These are phyloP conservation scores for Crithidia expoeki DNA, from an alignment of 208 protist species.

Conservation along the genomic window DNA sequence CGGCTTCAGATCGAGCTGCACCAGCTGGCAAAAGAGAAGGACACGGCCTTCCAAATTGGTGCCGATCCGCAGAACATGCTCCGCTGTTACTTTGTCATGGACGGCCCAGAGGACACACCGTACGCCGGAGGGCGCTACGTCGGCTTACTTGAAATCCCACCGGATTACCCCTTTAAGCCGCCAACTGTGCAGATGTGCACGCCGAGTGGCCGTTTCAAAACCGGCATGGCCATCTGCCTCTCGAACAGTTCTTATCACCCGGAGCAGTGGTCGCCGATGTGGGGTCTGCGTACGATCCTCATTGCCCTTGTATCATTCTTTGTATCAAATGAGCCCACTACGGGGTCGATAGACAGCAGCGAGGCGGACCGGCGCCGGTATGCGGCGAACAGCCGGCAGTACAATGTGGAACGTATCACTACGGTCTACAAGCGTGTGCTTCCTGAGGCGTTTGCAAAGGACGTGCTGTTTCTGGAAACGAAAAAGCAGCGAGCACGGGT, in stretches of 20 bases:
- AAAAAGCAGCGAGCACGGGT: neutral
- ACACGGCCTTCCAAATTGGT: constrained; percentile 39
- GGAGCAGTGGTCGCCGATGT: constrained; percentile 89
- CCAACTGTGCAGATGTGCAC: constrained; percentile 88
- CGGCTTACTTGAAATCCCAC: constrained; percentile 93
- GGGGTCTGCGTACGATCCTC: constrained; percentile 79
- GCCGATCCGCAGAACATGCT: constrained; percentile 92
- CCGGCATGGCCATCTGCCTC: constrained; percentile 70
- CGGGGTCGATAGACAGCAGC: constrained; percentile 42
- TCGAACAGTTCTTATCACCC: constrained; percentile 90
- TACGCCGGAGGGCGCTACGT: constrained; percentile 95
- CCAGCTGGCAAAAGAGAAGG: constrained; percentile 34
- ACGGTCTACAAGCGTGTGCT: constrained; percentile 51
- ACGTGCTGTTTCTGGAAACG: constrained; percentile 33
- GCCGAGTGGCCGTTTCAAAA: constrained; percentile 85
- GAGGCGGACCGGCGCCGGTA: constrained; percentile 41
- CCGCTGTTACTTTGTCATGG: constrained; percentile 84
- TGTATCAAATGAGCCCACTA: constrained; percentile 50
- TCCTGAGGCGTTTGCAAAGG: constrained; percentile 49
- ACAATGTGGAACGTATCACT: constrained; percentile 52
- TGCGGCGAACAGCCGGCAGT: constrained; percentile 49
- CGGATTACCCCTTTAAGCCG: constrained; percentile 97
- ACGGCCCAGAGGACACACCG: constrained; percentile 35
- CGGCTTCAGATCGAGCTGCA: constrained; percentile 66
- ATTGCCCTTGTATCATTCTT: constrained; percentile 89